These are phyloP conservation scores for Trichosanthes cucumerina DNA, from an alignment of 306 rosid species.

Conservation along the genomic window DNA sequence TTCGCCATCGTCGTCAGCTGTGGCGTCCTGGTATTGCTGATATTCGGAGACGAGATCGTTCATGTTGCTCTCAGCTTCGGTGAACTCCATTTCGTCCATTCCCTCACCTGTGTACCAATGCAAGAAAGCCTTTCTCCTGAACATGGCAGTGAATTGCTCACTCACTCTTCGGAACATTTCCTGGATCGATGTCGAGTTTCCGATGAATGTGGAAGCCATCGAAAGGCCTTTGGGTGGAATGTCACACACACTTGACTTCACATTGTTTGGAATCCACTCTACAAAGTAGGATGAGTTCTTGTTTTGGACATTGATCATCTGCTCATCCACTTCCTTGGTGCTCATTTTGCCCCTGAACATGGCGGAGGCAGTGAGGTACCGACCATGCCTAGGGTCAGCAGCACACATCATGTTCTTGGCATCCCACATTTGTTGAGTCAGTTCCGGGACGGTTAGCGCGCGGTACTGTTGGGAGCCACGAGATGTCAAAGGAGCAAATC, in stretches of 20 bases:
- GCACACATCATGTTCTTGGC: not conserved
- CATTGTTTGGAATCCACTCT: conserved; percentile 20
- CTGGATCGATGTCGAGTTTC: conserved; percentile 11
- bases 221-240: conserved; percentile 18
- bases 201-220: conserved; percentile 18
- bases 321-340: conserved; percentile 17
- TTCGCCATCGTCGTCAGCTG: conserved; percentile 15
- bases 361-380: conserved; percentile 7
- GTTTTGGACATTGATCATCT: conserved; percentile 20
- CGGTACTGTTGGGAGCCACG: conserved; percentile 17
- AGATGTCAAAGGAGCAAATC: conserved; percentile 15
- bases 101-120: not conserved
- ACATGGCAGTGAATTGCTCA: conserved; percentile 11
- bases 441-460: conserved; percentile 15
- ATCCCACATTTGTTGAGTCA: conserved; percentile 18
- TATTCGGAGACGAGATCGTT: conserved; percentile 16
- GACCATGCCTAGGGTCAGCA: not conserved
- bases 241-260: conserved; percentile 21
- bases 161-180: conserved; percentile 14
- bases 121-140: not conserved
- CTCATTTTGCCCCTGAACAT: not conserved
- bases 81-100: not conserved
- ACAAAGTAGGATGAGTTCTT: conserved; percentile 19
- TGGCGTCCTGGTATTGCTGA: conserved; percentile 17
- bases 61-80: conserved; percentile 20